A percentile compares a stretch with the other conserved stretches of the same genome.
Evolutionary conservation across 495 filamentous ascomycete species (phyloP).

Genomic region (Rhypophila decipiens): DNA sequence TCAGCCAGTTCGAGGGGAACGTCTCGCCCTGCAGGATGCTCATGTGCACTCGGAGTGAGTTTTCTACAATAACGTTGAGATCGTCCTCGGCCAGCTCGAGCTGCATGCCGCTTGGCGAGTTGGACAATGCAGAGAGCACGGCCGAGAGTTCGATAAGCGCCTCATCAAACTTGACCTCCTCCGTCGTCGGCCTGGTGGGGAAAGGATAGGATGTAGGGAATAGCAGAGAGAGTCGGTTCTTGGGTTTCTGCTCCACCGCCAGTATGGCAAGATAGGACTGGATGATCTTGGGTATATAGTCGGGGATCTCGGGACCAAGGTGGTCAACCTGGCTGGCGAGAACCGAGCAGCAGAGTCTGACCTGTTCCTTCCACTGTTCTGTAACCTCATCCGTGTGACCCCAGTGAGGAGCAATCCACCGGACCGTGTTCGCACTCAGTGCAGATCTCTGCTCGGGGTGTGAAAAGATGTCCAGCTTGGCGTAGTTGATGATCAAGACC

Average conservation of each 20-base stretch:
- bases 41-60: conserved; percentile 73
- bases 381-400: conserved; percentile 65
- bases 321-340: conserved; percentile 75
- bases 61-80: conserved; percentile 64
- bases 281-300: conserved; percentile 85
- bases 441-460: conserved; percentile 64
- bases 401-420: conserved; percentile 95
- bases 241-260: conserved; percentile 53
- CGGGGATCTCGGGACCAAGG: conserved; percentile 72
- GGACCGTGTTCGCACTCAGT: conserved; percentile 72
- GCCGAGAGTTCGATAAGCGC: conserved; percentile 83
- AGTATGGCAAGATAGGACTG: conserved; percentile 80
- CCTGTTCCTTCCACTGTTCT: conserved; percentile 86
- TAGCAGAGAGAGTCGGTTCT: conserved; percentile 69
- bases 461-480: conserved; percentile 70
- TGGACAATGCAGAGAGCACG: conserved; percentile 73
- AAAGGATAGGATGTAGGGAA: conserved; percentile 92
- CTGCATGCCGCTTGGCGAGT: conserved; percentile 59
- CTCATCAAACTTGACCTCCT: conserved; percentile 70
- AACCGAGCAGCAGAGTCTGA: conserved; percentile 85
- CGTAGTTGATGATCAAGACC: conserved; percentile 84
- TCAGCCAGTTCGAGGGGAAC: conserved; percentile 86
- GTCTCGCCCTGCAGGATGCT: conserved; percentile 86
- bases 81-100: conserved; percentile 69
- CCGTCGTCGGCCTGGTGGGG: conserved; percentile 61